Percentiles rank a stretch among this genome's conserved stretches.
phyloP scores from a whole-genome alignment of 2,329 filamentous ascomycete genomes.

The Dothistroma septosporum region DNA sequence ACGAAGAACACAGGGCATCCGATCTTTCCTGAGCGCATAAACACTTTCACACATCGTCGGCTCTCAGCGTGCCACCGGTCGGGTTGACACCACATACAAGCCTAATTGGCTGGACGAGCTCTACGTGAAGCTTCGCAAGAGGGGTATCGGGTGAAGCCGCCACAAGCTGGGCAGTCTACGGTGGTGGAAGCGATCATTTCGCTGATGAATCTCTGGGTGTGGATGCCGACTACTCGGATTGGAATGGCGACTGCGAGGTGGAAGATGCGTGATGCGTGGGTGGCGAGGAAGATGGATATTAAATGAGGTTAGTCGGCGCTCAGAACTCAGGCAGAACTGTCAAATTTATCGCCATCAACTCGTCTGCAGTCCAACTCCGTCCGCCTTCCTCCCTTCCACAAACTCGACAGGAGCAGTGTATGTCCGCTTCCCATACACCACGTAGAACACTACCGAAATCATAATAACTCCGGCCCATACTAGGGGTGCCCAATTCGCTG shows the following conservation, averaged over 20 bases:
- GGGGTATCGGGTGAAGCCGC: not conserved
- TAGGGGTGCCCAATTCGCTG: conserved; percentile 32
- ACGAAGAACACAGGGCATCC: not conserved
- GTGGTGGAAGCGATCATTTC: not conserved
- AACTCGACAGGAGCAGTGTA: conserved; percentile 32
- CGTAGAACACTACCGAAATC: conserved; percentile 26
- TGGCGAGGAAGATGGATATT: not conserved
- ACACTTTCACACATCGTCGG: not conserved
- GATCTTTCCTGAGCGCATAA: not conserved
- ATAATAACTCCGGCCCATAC: conserved; percentile 31
- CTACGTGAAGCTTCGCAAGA: not conserved
- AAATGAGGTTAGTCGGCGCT: not conserved
- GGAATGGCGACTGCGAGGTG: not conserved
- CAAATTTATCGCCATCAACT: conserved; percentile 13
- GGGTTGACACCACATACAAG: not conserved
- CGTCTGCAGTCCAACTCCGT: conserved; percentile 24
- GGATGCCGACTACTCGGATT: not conserved
- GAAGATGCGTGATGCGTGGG: not conserved
- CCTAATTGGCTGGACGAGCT: not conserved
- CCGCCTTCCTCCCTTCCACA: conserved; percentile 27
- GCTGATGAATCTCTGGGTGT: not conserved
- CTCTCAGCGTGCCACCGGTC: not conserved
- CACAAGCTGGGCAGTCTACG: not conserved
- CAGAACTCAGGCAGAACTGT: not conserved
- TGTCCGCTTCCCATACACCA: conserved; percentile 26